Base-by-base conservation (phyloP, 257 asterid genomes). In the Gentiana macrophylla region DNA sequence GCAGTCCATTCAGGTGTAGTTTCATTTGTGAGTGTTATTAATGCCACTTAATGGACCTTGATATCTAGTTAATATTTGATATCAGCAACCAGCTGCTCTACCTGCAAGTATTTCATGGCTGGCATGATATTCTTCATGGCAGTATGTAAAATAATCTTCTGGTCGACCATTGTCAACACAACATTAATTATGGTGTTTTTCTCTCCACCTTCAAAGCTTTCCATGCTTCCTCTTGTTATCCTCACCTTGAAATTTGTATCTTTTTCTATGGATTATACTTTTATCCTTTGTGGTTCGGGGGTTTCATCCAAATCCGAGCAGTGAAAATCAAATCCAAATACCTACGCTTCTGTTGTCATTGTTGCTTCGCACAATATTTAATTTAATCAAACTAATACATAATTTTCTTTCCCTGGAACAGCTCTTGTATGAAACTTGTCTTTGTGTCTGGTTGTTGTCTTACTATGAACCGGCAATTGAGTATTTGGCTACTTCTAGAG, bases 361-460 rank as follows among this genome's bases (percentile, higher is more conserved):
- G 2, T 35, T 34, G 35, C 12, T 4, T 32, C 11, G 35, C n/a
- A 55, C 5, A 8, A 8, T 7, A 8, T 38, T 2, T 8, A 35
- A 36, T 32, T n/a, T 50, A n/a, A 37, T 43, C 46, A 24, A 33
- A 45, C 52, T 15, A 13, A 60, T 35, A 36, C 3, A 3, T 37
- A 5, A 44, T 45, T 33, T n/a, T 57, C 24, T 52, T 49, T 59
- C 70, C 57, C 69, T 71, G 66, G 64, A 61, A 70, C 95, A 89
- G 95, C 95, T 86, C 60, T 85, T 89, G 12, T 89, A 89, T 37
- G 97, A 89, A 76, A 89, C 95, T 55, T 79, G 97, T 60, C 83
- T 86, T 12, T 89, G 94, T 55, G 72, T 86, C 44, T 89, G 97
- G 95, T 90, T 89, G 70, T 77, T 89, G 66, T 86, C 97, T 50